Percentiles rank a stretch among this genome's conserved stretches.
Evolutionary conservation across 1,284 basidiomycete genomes (phyloP).

Genomic region (Caloboletus firmus): DNA sequence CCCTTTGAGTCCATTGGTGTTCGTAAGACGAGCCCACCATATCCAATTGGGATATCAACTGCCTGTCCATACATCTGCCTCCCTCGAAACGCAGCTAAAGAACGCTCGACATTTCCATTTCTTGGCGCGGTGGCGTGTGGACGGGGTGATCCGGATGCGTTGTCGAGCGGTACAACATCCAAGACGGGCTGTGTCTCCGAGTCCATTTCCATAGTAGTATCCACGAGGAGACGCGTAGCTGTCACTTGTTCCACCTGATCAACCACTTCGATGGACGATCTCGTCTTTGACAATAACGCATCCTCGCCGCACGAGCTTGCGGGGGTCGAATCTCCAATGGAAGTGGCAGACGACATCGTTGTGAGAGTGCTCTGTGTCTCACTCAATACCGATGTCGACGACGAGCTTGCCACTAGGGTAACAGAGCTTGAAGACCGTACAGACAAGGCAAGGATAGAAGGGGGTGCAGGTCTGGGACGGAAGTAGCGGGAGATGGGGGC

Average conservation of each 20-base stretch:
- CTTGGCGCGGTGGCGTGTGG: background rate
- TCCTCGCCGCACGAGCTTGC: background rate
- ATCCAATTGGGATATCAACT: constrained; percentile 63
- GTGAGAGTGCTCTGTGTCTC: constrained; percentile 8
- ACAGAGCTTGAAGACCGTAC: constrained; percentile 14
- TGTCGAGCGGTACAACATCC: background rate
- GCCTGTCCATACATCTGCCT: constrained; percentile 65
- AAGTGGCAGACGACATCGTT: constrained; percentile 10
- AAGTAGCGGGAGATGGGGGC: constrained; percentile 76
- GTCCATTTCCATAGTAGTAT: background rate
- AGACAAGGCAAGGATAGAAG: constrained; percentile 18
- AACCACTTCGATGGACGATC: background rate
- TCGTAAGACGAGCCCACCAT: constrained; percentile 61
- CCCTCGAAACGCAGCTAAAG: constrained; percentile 69
- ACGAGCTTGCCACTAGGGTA: constrained; percentile 19
- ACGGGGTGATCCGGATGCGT: background rate
- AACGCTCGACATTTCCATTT: constrained; percentile 39
- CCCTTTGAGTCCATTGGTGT: constrained; percentile 28
- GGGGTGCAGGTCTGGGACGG: constrained; percentile 47
- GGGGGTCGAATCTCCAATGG: background rate
- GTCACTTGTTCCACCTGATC: background rate
- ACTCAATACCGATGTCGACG: constrained; percentile 6
- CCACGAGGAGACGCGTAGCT: background rate
- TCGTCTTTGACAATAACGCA: background rate
- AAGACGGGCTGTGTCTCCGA: constrained; percentile 15